Evolutionary conservation across 108 stramenopile species (phyloP), one percentile per base, ranked within the genome.

Genomic region (Skeletonema costatum): DNA sequence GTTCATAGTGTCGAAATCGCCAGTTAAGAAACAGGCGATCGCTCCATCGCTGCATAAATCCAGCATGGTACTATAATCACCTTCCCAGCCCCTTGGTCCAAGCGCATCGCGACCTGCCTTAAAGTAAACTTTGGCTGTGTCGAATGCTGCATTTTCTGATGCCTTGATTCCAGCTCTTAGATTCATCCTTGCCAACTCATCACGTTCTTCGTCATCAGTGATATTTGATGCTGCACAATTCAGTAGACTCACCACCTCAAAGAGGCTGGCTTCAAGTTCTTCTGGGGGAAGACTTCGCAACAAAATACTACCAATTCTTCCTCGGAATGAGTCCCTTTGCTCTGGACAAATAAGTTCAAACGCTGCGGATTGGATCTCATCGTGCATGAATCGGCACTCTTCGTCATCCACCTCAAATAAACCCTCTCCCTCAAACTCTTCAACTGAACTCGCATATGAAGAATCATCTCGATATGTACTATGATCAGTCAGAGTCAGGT

Each of bases 351-450:
- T 58, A 8, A 36, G 36, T 36, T 36, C 5, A 6, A 6, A 36
- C 5, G 36, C 36, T 36, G 36, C 36, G 1, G 36, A 21, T 58
- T 58, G 87, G 13, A 87, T 67, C 42, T 80, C 58, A 65, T 87
- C 87, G 53, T 90, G 86, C 3, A 83, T 9, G 5, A 36, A 36
- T 8, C 8, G 36, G 4, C 36, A 5, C 36, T 36, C 29, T 25
- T 29, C 56, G 56, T 58, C 11, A 5, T 58, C 56, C 4, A 36
- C 36, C 36, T 36, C 36, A 36, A 6, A 36, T 0, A 36, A 8
- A 36, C 36, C 36, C 36, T 36, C 36, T 36, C 6, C 36, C 36
- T 36, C 36, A 8, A 36, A 36, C 8, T 36, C 6, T 5, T 36
- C 36, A 36, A 36, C 8, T 1, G 5, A 36, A 6, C 5, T 36